These are phyloP conservation scores for Lentinus brumalis DNA, from an alignment of 768 basidiomycete species.

Conservation along the genomic window DNA sequence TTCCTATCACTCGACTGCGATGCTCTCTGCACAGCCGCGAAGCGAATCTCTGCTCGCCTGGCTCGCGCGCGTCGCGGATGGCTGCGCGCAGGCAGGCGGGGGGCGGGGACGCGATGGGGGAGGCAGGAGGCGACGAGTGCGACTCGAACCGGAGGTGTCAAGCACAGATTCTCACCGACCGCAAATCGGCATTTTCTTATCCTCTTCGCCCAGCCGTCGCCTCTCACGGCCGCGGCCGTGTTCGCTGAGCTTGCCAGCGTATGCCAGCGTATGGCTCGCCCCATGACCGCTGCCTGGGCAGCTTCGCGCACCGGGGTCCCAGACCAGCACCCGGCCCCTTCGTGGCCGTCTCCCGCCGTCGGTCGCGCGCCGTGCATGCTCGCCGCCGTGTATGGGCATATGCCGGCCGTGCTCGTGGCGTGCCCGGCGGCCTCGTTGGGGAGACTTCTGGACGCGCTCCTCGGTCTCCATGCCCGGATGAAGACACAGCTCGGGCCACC, in stretches of 20 bases:
- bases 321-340: too few species aligned
- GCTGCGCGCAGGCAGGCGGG: neutral
- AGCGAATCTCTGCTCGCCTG: neutral
- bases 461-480: neutral
- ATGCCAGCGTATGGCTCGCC: too few species aligned
- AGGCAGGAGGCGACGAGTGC: conserved; percentile 19
- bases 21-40: neutral
- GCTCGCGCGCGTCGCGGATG: neutral
- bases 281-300: too few species aligned
- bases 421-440: too few species aligned
- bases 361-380: too few species aligned
- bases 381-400: too few species aligned
- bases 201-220: neutral
- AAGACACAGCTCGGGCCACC: neutral
- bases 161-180: neutral
- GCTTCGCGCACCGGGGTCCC: too few species aligned
- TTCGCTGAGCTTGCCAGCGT: too few species aligned
- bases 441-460: neutral
- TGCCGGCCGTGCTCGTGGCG: too few species aligned
- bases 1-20: neutral
- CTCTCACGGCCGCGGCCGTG: neutral
- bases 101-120: conserved; percentile 4
- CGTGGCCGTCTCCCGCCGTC: too few species aligned
- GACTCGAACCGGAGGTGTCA: conserved; percentile 3
- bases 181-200: neutral